Evolutionary conservation across 2,329 filamentous ascomycete species (phyloP).

Genomic region (Aspergillus sp.): DNA sequence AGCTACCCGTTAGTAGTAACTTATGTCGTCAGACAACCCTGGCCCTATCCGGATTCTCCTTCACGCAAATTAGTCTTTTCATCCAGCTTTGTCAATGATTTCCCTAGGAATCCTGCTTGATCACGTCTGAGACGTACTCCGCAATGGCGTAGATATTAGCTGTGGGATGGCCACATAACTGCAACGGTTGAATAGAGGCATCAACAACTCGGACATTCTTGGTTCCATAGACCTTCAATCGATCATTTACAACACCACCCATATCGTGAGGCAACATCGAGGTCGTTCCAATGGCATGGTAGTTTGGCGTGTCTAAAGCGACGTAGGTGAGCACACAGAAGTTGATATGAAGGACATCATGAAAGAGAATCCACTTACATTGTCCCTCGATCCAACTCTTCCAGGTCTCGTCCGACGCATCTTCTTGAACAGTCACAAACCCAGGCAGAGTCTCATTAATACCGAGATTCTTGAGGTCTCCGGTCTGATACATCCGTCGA

Average conservation of each 20-base stretch:
- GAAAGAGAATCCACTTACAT: background rate
- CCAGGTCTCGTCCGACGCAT: background rate
- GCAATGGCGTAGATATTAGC: conserved; percentile 34
- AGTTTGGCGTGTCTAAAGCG: conserved; percentile 28
- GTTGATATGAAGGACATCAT: background rate
- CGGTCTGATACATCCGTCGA: conserved; percentile 22
- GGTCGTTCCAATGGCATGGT: conserved; percentile 33
- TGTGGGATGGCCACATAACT: conserved; percentile 29
- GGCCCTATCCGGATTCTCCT: no score
- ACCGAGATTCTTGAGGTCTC: conserved; percentile 14
- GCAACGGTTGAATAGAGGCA: conserved; percentile 33
- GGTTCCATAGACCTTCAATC: conserved; percentile 36
- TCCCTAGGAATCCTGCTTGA: background rate
- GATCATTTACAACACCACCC: conserved; percentile 37
- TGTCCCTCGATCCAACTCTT: background rate
- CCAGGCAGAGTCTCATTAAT: background rate
- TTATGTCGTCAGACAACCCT: no score
- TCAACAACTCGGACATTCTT: conserved; percentile 36
- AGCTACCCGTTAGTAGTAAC: no score
- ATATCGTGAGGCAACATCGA: conserved; percentile 35
- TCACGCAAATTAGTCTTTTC: no score
- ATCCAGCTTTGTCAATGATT: no score
- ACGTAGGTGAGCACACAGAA: background rate
- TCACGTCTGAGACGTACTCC: conserved; percentile 14
- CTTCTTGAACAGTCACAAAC: background rate